Evolutionary conservation across 2,329 filamentous ascomycete genomes (phyloP).

Genomic region (Fusarium sp.): DNA sequence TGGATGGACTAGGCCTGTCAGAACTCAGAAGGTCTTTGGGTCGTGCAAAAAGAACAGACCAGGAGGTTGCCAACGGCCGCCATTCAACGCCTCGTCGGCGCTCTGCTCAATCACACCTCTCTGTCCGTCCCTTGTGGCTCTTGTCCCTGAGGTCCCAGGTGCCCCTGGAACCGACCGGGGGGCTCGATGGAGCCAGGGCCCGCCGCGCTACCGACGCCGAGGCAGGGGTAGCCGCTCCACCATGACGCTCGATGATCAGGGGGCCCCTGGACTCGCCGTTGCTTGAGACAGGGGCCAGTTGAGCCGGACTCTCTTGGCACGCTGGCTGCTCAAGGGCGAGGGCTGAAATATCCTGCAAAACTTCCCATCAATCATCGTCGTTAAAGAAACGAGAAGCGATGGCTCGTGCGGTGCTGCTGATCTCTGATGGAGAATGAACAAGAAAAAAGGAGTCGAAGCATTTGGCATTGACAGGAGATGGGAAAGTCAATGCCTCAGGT

Average conservation of each 20-base stretch:
- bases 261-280: slow-evolving; percentile 17
- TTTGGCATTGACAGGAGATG: neutral
- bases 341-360: slow-evolving; percentile 14
- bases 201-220: slow-evolving; percentile 27
- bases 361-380: slow-evolving; percentile 36
- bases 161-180: slow-evolving; percentile 32
- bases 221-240: slow-evolving; percentile 25
- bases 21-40: slow-evolving; percentile 23
- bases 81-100: slow-evolving; percentile 27
- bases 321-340: slow-evolving; percentile 3
- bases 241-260: slow-evolving; percentile 35
- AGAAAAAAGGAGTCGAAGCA: neutral
- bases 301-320: slow-evolving; percentile 31
- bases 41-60: slow-evolving; percentile 6
- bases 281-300: slow-evolving; percentile 15
- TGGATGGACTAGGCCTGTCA: slow-evolving; percentile 38
- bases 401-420: slow-evolving; percentile 22
- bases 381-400: slow-evolving; percentile 14
- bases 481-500: slow-evolving; percentile 21
- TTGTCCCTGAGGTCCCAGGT: neutral
- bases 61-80: slow-evolving; percentile 30
- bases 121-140: slow-evolving; percentile 11
- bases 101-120: slow-evolving; percentile 22
- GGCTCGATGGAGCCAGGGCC: slow-evolving; percentile 9
- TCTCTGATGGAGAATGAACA: neutral